Evolutionary conservation across 2,329 filamentous ascomycete genomes (phyloP), one percentile per base, ranked within the genome.

Genomic region (Aspergillus ustus): DNA sequence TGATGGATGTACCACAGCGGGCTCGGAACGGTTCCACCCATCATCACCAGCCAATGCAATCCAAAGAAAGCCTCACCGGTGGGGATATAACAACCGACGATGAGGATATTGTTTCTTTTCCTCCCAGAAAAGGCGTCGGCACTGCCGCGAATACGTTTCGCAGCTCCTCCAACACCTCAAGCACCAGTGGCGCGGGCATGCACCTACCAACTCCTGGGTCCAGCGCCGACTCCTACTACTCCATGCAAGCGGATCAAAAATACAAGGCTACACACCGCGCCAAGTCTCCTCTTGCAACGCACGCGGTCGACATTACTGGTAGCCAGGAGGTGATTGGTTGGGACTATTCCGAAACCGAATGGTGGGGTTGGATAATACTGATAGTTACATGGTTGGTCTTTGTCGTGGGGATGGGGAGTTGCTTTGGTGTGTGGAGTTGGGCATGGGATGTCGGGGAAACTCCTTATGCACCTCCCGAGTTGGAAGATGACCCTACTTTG

Each of bases 391-490:
- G 96, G 95, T 81, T 96, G 49, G 93, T 97, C 28, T 98, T 99
- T 75, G 93, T 98, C 20, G 87, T 95, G 0, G 95, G 95, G 34
- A 98, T 99, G 91, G 95, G 95, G 57, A 96, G 91, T 54, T 97
- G 93, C 75, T 84, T 98, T 50, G 94, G 91, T 22, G 88, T 98
- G 22, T 99, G 95, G 95, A 95, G 89, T 77, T 99, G 95, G 95
- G 95, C 95, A 2, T 99, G 95, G 95, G 94, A 98, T 80, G 94
- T 98, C 2, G 94, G 94, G 50, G 93, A 94, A 76, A 97, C 93
- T 37, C 94, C 94, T 0, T 97, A 97, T 77, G 94, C 94, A 57
- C 94, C 94, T 54, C 94, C 94, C 3, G 94, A 98, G 79, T 83
- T 98, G 48, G 93, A 97, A 76, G 93, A 98, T 77, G 95, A 99